Conservation (phyloP, 768 basidiomycete species). For the Kwoniella sp. region DNA sequence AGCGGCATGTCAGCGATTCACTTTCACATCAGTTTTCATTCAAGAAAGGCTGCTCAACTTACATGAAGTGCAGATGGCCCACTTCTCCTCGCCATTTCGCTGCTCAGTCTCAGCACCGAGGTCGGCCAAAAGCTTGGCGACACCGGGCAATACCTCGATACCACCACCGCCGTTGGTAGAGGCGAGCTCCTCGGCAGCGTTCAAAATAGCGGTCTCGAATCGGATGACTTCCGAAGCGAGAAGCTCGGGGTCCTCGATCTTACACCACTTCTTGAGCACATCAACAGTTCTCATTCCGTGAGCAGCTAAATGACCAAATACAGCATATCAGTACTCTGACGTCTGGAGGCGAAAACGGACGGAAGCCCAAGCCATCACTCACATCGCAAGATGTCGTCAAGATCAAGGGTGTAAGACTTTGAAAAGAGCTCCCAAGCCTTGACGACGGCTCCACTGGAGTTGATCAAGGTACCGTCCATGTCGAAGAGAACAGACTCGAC, state of each 20-base stretch:
- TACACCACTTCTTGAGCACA: slow-evolving; percentile 73
- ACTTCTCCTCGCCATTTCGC: slow-evolving; percentile 62
- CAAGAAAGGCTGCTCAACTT: slow-evolving; percentile 26
- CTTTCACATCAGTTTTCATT: background rate
- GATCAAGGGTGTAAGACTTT: slow-evolving; percentile 61
- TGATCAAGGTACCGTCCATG: slow-evolving; percentile 51
- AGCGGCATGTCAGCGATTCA: background rate
- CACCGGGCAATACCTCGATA: slow-evolving; percentile 68
- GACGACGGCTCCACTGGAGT: slow-evolving; percentile 75
- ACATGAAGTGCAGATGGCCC: slow-evolving; percentile 88
- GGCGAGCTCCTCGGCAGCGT: slow-evolving; percentile 59
- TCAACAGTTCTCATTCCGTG: slow-evolving; percentile 80
- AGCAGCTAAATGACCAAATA: slow-evolving; percentile 56
- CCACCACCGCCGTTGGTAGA: slow-evolving; percentile 39
- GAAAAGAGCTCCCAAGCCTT: slow-evolving; percentile 75
- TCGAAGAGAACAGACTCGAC: slow-evolving; percentile 51
- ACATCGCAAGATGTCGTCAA: slow-evolving; percentile 55
- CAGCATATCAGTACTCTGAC: background rate
- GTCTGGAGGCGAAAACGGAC: background rate
- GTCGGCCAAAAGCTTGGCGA: slow-evolving; percentile 56
- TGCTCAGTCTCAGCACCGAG: slow-evolving; percentile 43
- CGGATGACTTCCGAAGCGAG: slow-evolving; percentile 65
- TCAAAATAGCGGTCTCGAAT: slow-evolving; percentile 64
- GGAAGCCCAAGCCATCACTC: slow-evolving; percentile 5
- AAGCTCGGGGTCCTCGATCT: slow-evolving; percentile 58